Evolutionary conservation across 345 rosid genomes (phyloP).

Genomic region (Viola odorata): DNA sequence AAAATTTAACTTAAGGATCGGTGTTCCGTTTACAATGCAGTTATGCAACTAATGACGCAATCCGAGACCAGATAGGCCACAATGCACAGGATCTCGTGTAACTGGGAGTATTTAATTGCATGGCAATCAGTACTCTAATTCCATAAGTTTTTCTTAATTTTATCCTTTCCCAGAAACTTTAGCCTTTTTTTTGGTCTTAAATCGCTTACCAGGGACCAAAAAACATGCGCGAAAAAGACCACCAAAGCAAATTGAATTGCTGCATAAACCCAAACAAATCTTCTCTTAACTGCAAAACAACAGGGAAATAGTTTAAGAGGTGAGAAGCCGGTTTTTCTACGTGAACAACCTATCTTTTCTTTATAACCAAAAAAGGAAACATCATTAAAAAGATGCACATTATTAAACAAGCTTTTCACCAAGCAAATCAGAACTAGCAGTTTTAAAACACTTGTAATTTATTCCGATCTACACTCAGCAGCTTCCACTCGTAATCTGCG

Average conservation of each 20-base stretch:
- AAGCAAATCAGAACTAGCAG: not conserved
- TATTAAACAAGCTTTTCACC: no score
- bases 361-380: no score
- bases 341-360: no score
- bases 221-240: conserved; percentile 79
- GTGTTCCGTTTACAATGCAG: no score
- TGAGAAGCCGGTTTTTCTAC: conserved; percentile 1
- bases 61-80: no score
- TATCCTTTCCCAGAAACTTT: not conserved
- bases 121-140: no score
- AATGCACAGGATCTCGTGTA: no score
- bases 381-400: no score
- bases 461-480: not conserved
- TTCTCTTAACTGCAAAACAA: conserved; percentile 53
- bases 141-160: not conserved
- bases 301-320: conserved; percentile 8
- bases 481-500: no score
- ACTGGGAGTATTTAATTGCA: no score
- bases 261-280: conserved; percentile 85
- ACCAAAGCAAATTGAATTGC: conserved; percentile 74
- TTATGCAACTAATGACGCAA: no score
- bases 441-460: not conserved
- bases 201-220: conserved; percentile 67
- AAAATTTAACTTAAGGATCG: not conserved
- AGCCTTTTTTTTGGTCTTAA: not conserved